Conservation (phyloP, 1,284 basidiomycete species). For the Ceratobasidium sp. region DNA sequence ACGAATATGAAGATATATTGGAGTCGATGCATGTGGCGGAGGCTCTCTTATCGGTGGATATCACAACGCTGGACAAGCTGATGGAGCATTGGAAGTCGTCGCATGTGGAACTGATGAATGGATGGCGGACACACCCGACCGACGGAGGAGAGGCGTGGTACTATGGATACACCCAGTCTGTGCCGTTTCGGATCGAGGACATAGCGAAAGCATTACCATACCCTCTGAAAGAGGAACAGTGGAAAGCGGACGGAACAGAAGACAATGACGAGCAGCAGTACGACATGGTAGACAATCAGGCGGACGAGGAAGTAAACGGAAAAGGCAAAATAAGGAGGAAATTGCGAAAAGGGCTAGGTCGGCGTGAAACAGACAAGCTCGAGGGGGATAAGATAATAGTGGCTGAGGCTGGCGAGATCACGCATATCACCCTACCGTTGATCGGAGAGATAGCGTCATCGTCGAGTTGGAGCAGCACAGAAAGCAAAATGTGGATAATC, state of each 20-base stretch:
- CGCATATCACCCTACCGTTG: neutral
- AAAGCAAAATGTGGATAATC: neutral
- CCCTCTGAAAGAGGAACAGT: neutral
- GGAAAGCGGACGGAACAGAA: neutral
- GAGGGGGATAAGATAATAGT: neutral
- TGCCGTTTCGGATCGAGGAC: conserved; percentile 8
- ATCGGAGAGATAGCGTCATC: neutral
- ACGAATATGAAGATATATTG: conserved; percentile 15
- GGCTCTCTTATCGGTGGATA: neutral
- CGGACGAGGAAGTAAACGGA: neutral
- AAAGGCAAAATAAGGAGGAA: neutral
- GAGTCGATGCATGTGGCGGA: conserved; percentile 17
- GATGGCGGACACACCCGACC: conserved; percentile 11
- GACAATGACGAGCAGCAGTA: neutral
- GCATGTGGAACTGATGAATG: neutral
- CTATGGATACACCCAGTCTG: neutral
- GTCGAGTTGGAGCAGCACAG: conserved; percentile 2
- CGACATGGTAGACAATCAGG: neutral
- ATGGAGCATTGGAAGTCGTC: neutral
- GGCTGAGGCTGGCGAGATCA: neutral
- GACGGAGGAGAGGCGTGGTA: conserved; percentile 3
- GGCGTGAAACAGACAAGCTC: neutral
- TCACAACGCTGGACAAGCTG: neutral
- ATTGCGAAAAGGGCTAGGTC: neutral
- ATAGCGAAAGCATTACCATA: conserved; percentile 1